Evolutionary conservation across 352 stramenopile species (phyloP).

Genomic region (Phytophthora melonis): DNA sequence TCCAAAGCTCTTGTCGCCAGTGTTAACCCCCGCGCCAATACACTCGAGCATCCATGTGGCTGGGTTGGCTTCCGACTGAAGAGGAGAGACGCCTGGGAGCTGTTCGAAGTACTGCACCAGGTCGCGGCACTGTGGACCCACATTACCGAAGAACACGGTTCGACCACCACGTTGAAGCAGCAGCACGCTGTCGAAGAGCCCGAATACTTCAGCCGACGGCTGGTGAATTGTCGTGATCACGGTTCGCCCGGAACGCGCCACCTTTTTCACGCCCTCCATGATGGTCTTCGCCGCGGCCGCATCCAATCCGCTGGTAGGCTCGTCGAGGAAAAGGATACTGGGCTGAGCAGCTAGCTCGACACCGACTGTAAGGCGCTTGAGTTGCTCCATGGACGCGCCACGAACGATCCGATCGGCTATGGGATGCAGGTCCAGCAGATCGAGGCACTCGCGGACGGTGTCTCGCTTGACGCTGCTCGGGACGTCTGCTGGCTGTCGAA

Average conservation of each 20-base stretch:
- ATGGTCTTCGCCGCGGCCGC: constrained; percentile 68
- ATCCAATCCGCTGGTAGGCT: constrained; percentile 79
- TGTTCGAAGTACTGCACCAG: constrained; percentile 65
- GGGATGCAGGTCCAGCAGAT: constrained; percentile 74
- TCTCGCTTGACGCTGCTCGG: constrained; percentile 44
- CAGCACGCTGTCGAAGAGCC: constrained; percentile 88
- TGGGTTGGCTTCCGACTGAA: constrained; percentile 51
- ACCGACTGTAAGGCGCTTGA: constrained; percentile 63
- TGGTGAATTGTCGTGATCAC: constrained; percentile 69
- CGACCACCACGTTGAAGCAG: constrained; percentile 69
- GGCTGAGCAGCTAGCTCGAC: constrained; percentile 58
- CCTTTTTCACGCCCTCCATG: constrained; percentile 66
- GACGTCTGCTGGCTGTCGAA: constrained; percentile 64
- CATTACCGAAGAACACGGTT: constrained; percentile 65
- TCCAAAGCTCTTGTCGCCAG: constrained; percentile 12
- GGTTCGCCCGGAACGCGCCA: constrained; percentile 76
- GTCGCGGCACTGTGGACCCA: constrained; percentile 41
- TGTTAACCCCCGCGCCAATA: constrained; percentile 56
- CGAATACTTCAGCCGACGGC: constrained; percentile 62
- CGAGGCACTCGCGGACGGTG: constrained; percentile 82
- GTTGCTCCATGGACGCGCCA: constrained; percentile 56
- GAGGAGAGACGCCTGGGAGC: constrained; percentile 43
- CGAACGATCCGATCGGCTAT: constrained; percentile 59
- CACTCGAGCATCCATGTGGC: constrained; percentile 90
- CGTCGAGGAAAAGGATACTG: constrained; percentile 63